Conservation (phyloP, 2,329 filamentous ascomycete species). For the Chrysoporthe cubensis region DNA sequence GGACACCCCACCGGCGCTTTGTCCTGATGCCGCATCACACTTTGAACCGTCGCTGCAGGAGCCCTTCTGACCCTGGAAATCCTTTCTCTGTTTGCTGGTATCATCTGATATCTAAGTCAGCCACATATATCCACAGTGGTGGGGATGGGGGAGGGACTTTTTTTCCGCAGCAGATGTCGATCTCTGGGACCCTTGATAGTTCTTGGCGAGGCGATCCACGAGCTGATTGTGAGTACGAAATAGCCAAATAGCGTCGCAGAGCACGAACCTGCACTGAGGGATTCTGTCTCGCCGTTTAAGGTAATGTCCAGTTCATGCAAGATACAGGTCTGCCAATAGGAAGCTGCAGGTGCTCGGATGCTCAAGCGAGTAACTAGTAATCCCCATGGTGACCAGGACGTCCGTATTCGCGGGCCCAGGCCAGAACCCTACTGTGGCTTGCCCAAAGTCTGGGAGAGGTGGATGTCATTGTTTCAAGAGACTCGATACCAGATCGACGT, state of each 20-base stretch:
- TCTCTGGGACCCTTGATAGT: conserved; percentile 2
- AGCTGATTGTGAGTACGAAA: not conserved
- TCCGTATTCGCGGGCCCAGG: not conserved
- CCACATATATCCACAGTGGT: conserved; percentile 13
- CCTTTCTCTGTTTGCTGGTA: conserved; percentile 4
- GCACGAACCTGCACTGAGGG: not conserved
- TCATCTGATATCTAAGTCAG: conserved; percentile 16
- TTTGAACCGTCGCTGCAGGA: conserved; percentile 16
- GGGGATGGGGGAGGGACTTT: not conserved
- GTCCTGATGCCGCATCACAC: conserved; percentile 21
- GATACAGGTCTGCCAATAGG: conserved; percentile 23
- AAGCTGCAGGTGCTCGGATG: conserved; percentile 13
- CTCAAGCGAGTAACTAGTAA: conserved; percentile 3
- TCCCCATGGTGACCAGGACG: conserved; percentile 1
- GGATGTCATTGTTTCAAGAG: conserved; percentile 29
- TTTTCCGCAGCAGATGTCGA: not conserved
- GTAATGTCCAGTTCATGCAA: conserved; percentile 21
- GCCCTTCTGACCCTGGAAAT: conserved; percentile 15
- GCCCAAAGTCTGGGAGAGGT: conserved; percentile 15
- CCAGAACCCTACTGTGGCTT: conserved; percentile 20
- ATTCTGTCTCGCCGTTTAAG: conserved; percentile 1
- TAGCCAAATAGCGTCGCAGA: not conserved
- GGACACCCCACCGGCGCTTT: conserved; percentile 22
- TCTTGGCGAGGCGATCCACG: not conserved
- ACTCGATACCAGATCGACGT: conserved; percentile 24